These are phyloP conservation scores for Fusarium anguioides DNA, from an alignment of 2,329 filamentous ascomycete species.

Conservation along the genomic window DNA sequence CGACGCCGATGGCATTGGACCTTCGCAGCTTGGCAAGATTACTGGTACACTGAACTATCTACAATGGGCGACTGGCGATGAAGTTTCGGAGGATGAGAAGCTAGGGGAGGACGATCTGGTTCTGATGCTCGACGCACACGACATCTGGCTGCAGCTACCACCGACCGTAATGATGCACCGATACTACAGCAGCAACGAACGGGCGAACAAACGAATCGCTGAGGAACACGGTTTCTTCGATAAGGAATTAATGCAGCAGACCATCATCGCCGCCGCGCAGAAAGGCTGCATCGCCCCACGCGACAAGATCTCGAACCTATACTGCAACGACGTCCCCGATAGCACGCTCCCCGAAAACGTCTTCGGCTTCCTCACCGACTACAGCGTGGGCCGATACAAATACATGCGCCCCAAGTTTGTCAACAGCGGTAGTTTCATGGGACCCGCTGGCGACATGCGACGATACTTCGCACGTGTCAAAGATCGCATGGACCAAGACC, in stretches of 20 bases:
- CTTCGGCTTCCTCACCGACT: slow-evolving; percentile 42
- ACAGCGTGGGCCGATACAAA: slow-evolving; percentile 23
- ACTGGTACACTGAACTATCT: slow-evolving; percentile 46
- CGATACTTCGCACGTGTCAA: slow-evolving; percentile 43
- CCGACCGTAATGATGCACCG: slow-evolving; percentile 46
- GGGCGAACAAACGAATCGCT: slow-evolving; percentile 35
- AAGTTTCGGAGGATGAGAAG: slow-evolving; percentile 25
- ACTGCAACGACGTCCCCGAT: slow-evolving; percentile 40
- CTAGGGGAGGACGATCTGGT: slow-evolving; percentile 45
- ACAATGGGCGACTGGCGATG: slow-evolving; percentile 35
- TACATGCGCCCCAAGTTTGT: slow-evolving; percentile 46
- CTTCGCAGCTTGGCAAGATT: slow-evolving; percentile 47
- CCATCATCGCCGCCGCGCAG: slow-evolving; percentile 42
- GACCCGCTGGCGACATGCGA: slow-evolving; percentile 44
- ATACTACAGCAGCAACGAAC: slow-evolving; percentile 39
- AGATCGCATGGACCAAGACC: slow-evolving; percentile 42
- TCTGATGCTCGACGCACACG: slow-evolving; percentile 48
- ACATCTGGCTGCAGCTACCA: slow-evolving; percentile 48
- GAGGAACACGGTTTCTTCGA: slow-evolving; percentile 36
- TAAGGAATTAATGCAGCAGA: slow-evolving; percentile 36
- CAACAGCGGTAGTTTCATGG: slow-evolving; percentile 49
- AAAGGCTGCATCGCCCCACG: slow-evolving; percentile 42
- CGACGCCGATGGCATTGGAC: slow-evolving; percentile 38
- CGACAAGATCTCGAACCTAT: slow-evolving; percentile 41
- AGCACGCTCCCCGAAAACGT: slow-evolving; percentile 39